Evolutionary conservation across 805 yeast species (phyloP).

Genomic region (Metschnikowia aberdeeniae): DNA sequence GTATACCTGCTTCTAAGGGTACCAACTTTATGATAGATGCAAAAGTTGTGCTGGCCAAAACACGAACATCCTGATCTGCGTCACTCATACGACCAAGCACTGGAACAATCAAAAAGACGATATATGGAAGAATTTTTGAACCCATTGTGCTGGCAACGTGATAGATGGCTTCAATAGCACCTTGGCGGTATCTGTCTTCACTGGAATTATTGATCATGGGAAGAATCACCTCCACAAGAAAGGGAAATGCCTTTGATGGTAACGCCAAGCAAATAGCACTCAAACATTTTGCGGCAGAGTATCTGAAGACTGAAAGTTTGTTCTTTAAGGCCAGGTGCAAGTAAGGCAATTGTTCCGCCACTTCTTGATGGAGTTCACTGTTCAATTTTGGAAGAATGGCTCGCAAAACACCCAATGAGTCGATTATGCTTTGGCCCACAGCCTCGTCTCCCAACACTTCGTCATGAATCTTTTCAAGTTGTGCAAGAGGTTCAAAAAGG

Average conservation of each 20-base stretch:
- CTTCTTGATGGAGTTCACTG: conserved; percentile 42
- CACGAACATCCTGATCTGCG: conserved; percentile 80
- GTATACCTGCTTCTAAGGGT: conserved; percentile 95
- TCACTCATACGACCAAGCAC: conserved; percentile 98
- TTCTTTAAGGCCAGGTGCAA: conserved; percentile 61
- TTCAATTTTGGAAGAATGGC: conserved; percentile 66
- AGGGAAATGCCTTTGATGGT: conserved; percentile 71
- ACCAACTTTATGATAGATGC: conserved; percentile 93
- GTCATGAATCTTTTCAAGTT: conserved; percentile 23
- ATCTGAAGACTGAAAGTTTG: conserved; percentile 76
- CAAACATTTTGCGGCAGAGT: conserved; percentile 84
- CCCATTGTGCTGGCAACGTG: conserved; percentile 87
- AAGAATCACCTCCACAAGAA: conserved; percentile 68
- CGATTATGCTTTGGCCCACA: conserved; percentile 77
- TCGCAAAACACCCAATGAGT: conserved; percentile 76
- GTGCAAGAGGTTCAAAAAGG: conserved; percentile 62
- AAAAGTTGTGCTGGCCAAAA: conserved; percentile 90
- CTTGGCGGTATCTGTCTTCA: conserved; percentile 72
- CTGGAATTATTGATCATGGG: conserved; percentile 81
- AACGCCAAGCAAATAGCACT: conserved; percentile 70
- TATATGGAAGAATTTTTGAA: conserved; percentile 83
- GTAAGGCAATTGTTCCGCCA: conserved; percentile 39
- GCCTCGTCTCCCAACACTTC: conserved; percentile 38
- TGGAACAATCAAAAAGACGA: conserved; percentile 93
- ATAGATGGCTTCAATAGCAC: conserved; percentile 87